phyloP scores from a whole-genome alignment of 441 rosid species.

The Kokia cookei region DNA sequence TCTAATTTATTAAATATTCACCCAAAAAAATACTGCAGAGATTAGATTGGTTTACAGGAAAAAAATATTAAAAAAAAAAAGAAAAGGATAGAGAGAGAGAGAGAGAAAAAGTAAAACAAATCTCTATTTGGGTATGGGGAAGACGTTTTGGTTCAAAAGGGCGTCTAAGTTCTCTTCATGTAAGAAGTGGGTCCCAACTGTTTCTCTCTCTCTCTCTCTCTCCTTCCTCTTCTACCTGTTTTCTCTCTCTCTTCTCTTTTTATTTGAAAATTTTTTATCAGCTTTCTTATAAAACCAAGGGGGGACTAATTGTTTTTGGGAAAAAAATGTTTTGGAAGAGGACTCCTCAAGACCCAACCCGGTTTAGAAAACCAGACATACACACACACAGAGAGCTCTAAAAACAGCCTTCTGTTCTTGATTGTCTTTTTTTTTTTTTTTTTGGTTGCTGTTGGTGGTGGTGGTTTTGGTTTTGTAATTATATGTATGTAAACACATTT shows the following conservation, averaged over 20 bases:
- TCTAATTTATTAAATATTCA: no score
- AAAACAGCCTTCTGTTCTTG: not conserved
- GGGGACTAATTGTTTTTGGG: not conserved
- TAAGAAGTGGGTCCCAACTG: constrained; percentile 31
- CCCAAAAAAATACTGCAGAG: not conserved
- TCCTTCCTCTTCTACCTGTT: not conserved
- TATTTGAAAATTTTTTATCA: not conserved
- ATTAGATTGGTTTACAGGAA: not conserved
- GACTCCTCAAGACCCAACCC: not conserved
- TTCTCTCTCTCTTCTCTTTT: not conserved
- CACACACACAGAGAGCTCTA: not conserved
- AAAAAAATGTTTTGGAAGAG: not conserved
- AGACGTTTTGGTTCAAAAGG: constrained; percentile 37
- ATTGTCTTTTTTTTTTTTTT: not conserved
- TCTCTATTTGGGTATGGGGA: constrained; percentile 15
- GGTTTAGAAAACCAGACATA: not conserved
- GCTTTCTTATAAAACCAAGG: not conserved
- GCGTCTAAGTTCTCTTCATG: constrained; percentile 81
- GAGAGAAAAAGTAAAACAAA: not conserved
- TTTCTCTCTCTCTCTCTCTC: not conserved
- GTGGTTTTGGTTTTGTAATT: not conserved
- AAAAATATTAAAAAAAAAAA: not conserved
- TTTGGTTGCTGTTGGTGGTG: not conserved
- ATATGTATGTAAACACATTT: not conserved
- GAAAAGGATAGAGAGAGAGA: not conserved